Evolutionary conservation across 169 alveolate genomes (phyloP), one percentile per base, ranked within the genome.

Genomic region (Eimeria brunetti): DNA sequence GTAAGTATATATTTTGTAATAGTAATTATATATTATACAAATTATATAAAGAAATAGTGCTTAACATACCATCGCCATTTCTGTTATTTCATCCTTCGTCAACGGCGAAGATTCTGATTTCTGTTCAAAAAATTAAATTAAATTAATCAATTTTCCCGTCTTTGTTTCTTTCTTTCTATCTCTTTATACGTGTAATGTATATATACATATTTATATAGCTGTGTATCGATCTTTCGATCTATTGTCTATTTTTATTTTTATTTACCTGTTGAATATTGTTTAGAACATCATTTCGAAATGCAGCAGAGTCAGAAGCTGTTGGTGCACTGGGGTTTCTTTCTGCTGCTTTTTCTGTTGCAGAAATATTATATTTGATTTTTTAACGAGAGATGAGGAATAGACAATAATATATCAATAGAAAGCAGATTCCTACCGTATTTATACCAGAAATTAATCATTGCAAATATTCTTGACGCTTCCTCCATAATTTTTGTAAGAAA

Each of bases 401-500:
- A n/a, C n/a, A n/a, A n/a, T n/a, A n/a, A n/a, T n/a, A n/a, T n/a
- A n/a, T n/a, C n/a, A n/a, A n/a, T n/a, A 56, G 9, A 18, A 9
- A 12, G 64, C 41, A 38, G 33, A 11, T 30, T 14, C 83, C 27
- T 73, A 89, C 95, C 95, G 30, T 36, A 46, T 53, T 38, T 30
- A 22, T 89, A 44, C 58, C 89, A 51, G 7, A 75, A 46, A 75
- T 83, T 75, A 5, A 73, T 18, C 41, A 71, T 46, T n/a, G 95
- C 6, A 38, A 89, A 89, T 83, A 83, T 53, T 67, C 49, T 53
- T 1, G 95, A 81, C 2, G 95, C 95, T 16, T 71, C 51, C 18
- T 71, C 67, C 30, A 89, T 51, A 64, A 89, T 75, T 18, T 53
- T 41, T 16, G 95, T 56, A 2, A 89, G 89, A 36, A 89, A 89